Conservation (phyloP, 176 grass and related monocot species). For the Aegilops longissima region DNA sequence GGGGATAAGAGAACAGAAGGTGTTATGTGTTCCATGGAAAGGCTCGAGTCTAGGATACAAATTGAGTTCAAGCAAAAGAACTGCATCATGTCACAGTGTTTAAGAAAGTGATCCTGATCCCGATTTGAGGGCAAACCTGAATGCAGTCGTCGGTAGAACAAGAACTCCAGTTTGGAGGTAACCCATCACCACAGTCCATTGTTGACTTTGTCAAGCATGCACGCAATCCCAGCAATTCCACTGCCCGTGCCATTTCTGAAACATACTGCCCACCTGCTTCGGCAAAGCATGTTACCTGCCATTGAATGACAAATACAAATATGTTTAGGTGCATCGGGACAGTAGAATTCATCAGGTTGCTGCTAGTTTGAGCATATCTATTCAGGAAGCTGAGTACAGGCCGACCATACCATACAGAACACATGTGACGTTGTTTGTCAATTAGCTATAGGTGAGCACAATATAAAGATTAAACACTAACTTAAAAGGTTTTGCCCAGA, state of each 20-base stretch:
- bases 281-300: conserved; percentile 90
- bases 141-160: conserved; percentile 76
- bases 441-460: background rate
- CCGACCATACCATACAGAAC: background rate
- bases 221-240: conserved; percentile 70
- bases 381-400: background rate
- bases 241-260: conserved; percentile 74
- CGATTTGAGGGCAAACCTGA: conserved; percentile 45
- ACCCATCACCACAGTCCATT: conserved; percentile 85
- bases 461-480: background rate
- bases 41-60: background rate
- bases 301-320: background rate
- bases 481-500: background rate
- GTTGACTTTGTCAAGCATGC: conserved; percentile 86
- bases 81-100: background rate
- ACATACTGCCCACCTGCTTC: conserved; percentile 95
- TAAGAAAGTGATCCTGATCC: background rate
- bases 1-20: background rate
- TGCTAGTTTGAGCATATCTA: background rate
- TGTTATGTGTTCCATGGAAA: background rate
- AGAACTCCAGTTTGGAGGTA: conserved; percentile 73
- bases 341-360: background rate
- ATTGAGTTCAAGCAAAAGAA: background rate
- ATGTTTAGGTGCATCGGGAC: background rate
- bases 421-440: background rate